phyloP scores from a whole-genome alignment of 2,329 filamentous ascomycete genomes.

The Thelonectria rubi region DNA sequence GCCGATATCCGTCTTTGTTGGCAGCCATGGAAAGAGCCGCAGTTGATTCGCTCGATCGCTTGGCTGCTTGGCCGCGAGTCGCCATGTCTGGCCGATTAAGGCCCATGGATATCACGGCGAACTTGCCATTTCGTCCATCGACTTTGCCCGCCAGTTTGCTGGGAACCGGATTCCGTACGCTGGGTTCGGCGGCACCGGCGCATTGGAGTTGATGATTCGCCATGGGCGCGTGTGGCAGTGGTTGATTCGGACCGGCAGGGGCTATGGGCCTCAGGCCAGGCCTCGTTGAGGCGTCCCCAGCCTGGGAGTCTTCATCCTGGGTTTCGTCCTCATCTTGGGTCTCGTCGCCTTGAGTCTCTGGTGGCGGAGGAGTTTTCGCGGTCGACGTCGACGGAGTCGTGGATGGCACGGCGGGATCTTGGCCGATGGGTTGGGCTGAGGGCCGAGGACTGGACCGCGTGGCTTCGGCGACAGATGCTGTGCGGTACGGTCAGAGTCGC shows the following conservation, averaged over 20 bases:
- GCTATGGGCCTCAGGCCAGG: too few species aligned
- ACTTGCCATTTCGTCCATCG: conserved; percentile 66
- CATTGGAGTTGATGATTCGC: conserved; percentile 30
- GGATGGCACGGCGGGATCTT: conserved; percentile 17
- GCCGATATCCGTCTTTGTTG: conserved; percentile 62
- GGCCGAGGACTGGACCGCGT: conserved; percentile 11
- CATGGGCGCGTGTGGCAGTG: background rate
- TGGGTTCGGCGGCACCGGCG: conserved; percentile 42
- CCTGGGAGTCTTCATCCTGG: background rate
- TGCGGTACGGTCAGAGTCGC: conserved; percentile 28
- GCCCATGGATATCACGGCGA: conserved; percentile 70
- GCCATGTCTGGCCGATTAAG: conserved; percentile 57
- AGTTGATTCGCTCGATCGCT: conserved; percentile 69
- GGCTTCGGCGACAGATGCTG: conserved; percentile 27
- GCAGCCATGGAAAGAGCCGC: conserved; percentile 66
- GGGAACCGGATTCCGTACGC: conserved; percentile 64
- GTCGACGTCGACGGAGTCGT: conserved; percentile 14
- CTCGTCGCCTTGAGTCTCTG: conserved; percentile 21
- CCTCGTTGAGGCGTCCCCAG: background rate
- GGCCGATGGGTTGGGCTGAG: conserved; percentile 4
- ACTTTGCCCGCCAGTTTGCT: conserved; percentile 69
- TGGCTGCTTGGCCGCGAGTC: conserved; percentile 63
- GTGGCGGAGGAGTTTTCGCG: conserved; percentile 17
- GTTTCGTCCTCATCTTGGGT: conserved; percentile 15
- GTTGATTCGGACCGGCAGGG: background rate